Evolutionary conservation across 306 rosid species (phyloP), one percentile per base, ranked within the genome.

Genomic region (Gillenia trifoliata): DNA sequence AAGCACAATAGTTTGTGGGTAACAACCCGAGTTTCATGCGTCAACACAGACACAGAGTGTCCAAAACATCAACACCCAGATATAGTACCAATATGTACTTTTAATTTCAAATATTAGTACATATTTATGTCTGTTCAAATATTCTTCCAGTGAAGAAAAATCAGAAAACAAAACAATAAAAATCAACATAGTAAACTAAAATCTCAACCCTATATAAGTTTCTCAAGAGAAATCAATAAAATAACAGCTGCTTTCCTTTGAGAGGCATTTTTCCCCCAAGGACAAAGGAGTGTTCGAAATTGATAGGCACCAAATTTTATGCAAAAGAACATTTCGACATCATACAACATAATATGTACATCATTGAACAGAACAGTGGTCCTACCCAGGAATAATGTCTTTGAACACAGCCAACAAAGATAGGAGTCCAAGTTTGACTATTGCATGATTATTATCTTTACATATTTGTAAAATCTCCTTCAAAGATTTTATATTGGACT

Each of bases 321-420:
- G 26, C 6, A 10, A 56, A 70, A 25, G 11, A 66, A 66, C 31
- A 70, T 62, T 56, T 20, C 54, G 10, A 36, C 20, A 38, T 34
- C 52, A 40, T 8, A 77, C 64, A 47, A 79, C 25, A 66, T 41
- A 66, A 41, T 79, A 71, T 11, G 73, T 38, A 75, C 68, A 77
- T 36, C 71, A 72, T 45, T 65, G 33, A 71, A 55, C 41, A 61
- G 31, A 72, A 41, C 63, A 81, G 52, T 67, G 65, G 72, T 40
- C 78, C 38, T 81, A 94, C 99, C 97, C 99, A 52, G 97, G 99
- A 73, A 92, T 82, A 72, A 94, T 88, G 82, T 92, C 99, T 84
- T 88, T 94, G 78, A 92, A 92, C 75, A 90, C 95, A 73, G 97
- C 95, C 79, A 90, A 86, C 76, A 94, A 88, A 65, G 99, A 94